Evolutionary conservation across 345 rosid genomes (phyloP), one percentile per base, ranked within the genome.

Genomic region (Sisymbrium irio): DNA sequence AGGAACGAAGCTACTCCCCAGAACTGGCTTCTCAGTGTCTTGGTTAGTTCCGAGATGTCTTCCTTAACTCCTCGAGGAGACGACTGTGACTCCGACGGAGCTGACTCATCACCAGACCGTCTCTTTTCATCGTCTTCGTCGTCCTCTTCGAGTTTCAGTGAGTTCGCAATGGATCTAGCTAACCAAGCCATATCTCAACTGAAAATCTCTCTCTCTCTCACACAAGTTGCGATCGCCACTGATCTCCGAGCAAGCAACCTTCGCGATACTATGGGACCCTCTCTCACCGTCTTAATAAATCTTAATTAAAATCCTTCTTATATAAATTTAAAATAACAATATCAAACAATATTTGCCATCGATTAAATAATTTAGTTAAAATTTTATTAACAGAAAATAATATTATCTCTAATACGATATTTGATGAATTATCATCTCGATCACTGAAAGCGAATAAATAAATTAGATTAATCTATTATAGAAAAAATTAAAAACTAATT

Each of bases 1-100:
- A 94, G 89, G 65, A 94, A 88, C 30, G 92, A 84, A 46, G 98
- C 96, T 36, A 91, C 96, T 0, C 95, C 98, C 95, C 96, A 89
- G 9, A 94, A 73, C 63, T 89, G 97, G 15, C 87, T 86, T n/a
- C 87, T 82, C 73, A 94, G 82, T 69, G 96, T 77, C 68, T 89
- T 86, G 17, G 61, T 87, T 3, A 91, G 86, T 44, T 94, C 96
- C 9, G 86, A 73, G 17, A 94, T 84, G 73, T 91, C 98, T 76
- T 91, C 97, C 78, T 85, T 91, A 6, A 94, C 96, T 46, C 98
- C 96, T 41, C 93, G 88, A 1, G 84, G 77, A 22, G 79, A 81
- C 46, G 79, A 81, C 46, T 71, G 81, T 45, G 80, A 85, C 10
- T 78, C 82, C 47, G 80, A 65, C 22, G 4, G 2, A 25, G 5